Conservation (phyloP, 768 basidiomycete species). For the Hericium rajendrae region DNA sequence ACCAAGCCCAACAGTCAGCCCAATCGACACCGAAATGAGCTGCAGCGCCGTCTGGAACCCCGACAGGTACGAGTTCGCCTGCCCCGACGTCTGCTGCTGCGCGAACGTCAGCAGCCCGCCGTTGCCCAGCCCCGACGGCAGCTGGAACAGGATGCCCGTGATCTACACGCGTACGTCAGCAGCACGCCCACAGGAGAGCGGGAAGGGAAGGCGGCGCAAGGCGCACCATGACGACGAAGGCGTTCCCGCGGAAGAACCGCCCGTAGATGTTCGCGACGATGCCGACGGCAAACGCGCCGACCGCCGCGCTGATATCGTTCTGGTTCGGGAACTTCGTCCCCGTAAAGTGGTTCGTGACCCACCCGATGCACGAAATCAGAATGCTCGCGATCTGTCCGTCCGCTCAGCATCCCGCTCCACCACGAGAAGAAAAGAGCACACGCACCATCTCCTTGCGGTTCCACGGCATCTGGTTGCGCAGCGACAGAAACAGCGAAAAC, state of each 20-base stretch:
- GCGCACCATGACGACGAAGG: constrained; percentile 75
- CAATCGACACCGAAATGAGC: constrained; percentile 69
- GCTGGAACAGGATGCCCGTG: constrained; percentile 76
- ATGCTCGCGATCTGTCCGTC: constrained; percentile 38
- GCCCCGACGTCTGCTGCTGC: constrained; percentile 41
- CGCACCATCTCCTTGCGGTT: constrained; percentile 46
- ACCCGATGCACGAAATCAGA: constrained; percentile 56
- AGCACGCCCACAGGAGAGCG: background rate
- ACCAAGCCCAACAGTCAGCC: constrained; percentile 71
- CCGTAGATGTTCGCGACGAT: constrained; percentile 72
- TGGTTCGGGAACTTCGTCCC: constrained; percentile 51
- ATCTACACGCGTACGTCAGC: constrained; percentile 26
- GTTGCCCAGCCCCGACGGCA: constrained; percentile 73
- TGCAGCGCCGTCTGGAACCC: constrained; percentile 72
- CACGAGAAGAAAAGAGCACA: constrained; percentile 5
- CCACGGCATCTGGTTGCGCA: constrained; percentile 56
- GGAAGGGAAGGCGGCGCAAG: background rate
- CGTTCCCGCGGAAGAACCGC: constrained; percentile 60
- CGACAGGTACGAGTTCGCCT: constrained; percentile 45
- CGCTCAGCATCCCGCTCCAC: background rate
- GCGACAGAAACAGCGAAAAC: constrained; percentile 55
- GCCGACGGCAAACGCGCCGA: constrained; percentile 77
- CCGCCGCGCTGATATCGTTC: constrained; percentile 68
- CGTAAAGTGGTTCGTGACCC: constrained; percentile 72
- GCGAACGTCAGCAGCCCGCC: constrained; percentile 73